Evolutionary conservation across 768 basidiomycete species (phyloP).

Genomic region (Suillus placidus): DNA sequence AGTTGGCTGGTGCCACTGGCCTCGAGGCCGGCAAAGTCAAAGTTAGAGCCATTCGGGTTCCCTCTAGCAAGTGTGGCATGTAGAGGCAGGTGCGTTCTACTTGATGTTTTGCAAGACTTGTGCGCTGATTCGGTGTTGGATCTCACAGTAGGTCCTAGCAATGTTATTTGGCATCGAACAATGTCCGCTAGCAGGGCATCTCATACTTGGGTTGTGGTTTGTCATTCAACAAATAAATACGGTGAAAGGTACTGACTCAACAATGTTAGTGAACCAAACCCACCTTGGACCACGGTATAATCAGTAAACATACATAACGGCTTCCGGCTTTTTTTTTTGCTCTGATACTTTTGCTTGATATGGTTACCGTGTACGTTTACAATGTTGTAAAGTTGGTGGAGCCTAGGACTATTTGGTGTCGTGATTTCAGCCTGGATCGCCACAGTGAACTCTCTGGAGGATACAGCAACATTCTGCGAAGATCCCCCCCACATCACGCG

Average conservation of each 20-base stretch:
- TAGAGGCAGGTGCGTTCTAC: conserved; percentile 4
- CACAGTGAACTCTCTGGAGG: neutral
- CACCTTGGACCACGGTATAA: neutral
- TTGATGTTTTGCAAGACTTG: neutral
- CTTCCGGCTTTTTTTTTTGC: neutral
- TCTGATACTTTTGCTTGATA: neutral
- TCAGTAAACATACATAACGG: neutral
- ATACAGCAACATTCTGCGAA: neutral
- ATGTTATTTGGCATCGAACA: neutral
- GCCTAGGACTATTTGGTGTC: neutral
- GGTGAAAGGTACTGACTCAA: neutral
- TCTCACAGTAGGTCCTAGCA: neutral
- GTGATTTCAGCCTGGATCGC: neutral
- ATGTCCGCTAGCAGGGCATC: neutral
- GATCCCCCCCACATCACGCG: neutral
- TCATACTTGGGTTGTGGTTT: neutral
- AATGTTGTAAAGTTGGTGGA: neutral
- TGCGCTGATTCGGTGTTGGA: neutral
- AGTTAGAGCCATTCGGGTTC: conserved; percentile 7
- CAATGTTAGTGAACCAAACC: neutral
- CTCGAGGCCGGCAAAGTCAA: conserved; percentile 6
- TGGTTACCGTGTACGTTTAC: neutral
- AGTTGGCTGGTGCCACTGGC: neutral
- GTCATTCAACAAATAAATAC: neutral
- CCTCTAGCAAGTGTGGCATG: conserved; percentile 7